Evolutionary conservation across 331 rosid species (phyloP), one percentile per base, ranked within the genome.

Genomic region (Saraca asoca): DNA sequence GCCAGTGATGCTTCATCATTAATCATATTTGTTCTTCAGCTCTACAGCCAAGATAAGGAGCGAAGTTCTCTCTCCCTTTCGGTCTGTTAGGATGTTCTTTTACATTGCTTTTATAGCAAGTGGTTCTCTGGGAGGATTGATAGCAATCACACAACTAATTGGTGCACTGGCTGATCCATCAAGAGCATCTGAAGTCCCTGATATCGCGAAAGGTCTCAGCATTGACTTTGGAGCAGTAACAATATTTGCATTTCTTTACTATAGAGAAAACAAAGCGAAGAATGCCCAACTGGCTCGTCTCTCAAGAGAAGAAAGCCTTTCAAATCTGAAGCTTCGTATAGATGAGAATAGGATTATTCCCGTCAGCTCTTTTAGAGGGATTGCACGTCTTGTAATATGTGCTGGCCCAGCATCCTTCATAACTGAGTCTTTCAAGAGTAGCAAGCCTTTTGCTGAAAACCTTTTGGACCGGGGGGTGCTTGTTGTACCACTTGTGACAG

Each of bases 51-150:
- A 33, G 86, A 87, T 93, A 68, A 80, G 98, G 63, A 86, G 89
- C 65, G 98, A 93, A 74, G 98, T 93, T 53, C 98, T 93, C 37
- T 78, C 98, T 43, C 98, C 98, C 42, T 93, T 90, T 79, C 97
- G 95, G 49, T 68, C 97, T 0, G 88, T 93, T 77, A 87, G 98
- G 80, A 93, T 93, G 98, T 93, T 93, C 85, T 90, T 93, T 79
- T 90, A 90, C 53, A 50, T 83, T 19, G 91, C 98, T 60, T 90
- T 93, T 72, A 61, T 93, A 14, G 96, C 92, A 18, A 93, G 98
- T 46, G 98, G 69, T 50, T 7, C 84, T 35, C 76, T 93, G 5
- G 97, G 96, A 51, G 83, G 84, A 60, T 62, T 93, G 55, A 90
- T 93, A 45, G 94, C 98, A 64, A 56, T 76, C 71, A 55, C 95